Evolutionary conservation across 1,284 basidiomycete species (phyloP).

Genomic region (Fomitopsis betulina): DNA sequence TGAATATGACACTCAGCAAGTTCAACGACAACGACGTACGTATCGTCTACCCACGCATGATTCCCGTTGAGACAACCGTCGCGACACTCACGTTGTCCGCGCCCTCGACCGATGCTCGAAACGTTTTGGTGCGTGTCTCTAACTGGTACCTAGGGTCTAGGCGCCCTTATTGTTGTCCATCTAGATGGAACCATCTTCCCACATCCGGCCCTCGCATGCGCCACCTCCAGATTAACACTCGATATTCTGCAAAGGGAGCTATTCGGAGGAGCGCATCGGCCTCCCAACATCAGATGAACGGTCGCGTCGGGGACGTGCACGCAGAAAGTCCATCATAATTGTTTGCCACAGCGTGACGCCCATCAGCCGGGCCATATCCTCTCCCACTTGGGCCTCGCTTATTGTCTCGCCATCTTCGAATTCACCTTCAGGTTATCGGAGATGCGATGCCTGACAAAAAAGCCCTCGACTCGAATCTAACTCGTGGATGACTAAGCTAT

Average conservation of each 20-base stretch:
- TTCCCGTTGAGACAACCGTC: neutral
- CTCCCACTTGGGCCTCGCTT: constrained; percentile 17
- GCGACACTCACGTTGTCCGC: neutral
- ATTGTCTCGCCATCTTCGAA: constrained; percentile 28
- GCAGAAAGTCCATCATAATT: constrained; percentile 14
- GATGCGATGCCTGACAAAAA: constrained; percentile 21
- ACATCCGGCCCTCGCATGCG: constrained; percentile 9
- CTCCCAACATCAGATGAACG: constrained; percentile 10
- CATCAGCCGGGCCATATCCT: constrained; percentile 13
- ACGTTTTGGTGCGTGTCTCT: neutral
- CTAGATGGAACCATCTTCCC: constrained; percentile 18
- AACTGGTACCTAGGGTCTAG: neutral
- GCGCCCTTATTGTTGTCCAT: constrained; percentile 16
- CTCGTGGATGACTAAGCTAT: constrained; percentile 24
- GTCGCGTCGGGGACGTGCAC: neutral
- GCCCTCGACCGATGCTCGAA: neutral
- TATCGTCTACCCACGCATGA: neutral
- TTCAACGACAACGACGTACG: neutral
- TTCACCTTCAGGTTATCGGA: constrained; percentile 14
- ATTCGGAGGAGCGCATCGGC: neutral
- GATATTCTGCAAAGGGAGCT: constrained; percentile 2
- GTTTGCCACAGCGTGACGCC: constrained; percentile 21
- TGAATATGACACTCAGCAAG: neutral
- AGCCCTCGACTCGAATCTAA: constrained; percentile 14
- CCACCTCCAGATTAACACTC: constrained; percentile 2